These are phyloP conservation scores for Myochromella boudieri DNA, from an alignment of 768 basidiomycete genomes.

Conservation along the genomic window DNA sequence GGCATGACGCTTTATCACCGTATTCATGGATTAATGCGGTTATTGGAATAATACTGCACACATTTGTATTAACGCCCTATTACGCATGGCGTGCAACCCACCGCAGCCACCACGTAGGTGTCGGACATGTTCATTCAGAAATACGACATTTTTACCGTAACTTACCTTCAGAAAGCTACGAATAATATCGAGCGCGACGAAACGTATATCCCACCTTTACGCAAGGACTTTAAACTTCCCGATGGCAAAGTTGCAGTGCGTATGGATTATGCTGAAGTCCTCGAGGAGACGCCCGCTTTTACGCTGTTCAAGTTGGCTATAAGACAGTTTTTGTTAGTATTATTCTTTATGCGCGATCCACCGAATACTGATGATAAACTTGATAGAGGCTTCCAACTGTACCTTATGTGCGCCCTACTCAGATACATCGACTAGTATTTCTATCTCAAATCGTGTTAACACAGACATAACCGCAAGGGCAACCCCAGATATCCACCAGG, in stretches of 20 bases:
- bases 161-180: conserved; percentile 37
- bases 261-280: conserved; percentile 43
- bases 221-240: conserved; percentile 42
- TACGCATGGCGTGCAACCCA: conserved; percentile 70
- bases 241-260: conserved; percentile 37
- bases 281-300: conserved; percentile 51
- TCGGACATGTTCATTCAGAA: neutral
- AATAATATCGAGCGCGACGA: conserved; percentile 69
- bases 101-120: conserved; percentile 60
- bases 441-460: conserved; percentile 9
- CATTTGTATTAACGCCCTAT: conserved; percentile 54
- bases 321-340: conserved; percentile 46
- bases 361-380: conserved; percentile 3
- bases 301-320: conserved; percentile 50
- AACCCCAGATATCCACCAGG: conserved; percentile 42
- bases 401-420: conserved; percentile 34
- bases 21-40: conserved; percentile 33
- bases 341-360: neutral
- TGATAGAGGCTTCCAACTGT: conserved; percentile 43
- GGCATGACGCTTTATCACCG: conserved; percentile 48
- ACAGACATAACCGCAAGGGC: conserved; percentile 45
- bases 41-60: conserved; percentile 42
- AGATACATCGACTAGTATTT: neutral
- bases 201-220: conserved; percentile 58
- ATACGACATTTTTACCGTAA: neutral